These are phyloP conservation scores for Rhynchosporium secalis DNA, from an alignment of 2,329 filamentous ascomycete genomes.

Conservation along the genomic window DNA sequence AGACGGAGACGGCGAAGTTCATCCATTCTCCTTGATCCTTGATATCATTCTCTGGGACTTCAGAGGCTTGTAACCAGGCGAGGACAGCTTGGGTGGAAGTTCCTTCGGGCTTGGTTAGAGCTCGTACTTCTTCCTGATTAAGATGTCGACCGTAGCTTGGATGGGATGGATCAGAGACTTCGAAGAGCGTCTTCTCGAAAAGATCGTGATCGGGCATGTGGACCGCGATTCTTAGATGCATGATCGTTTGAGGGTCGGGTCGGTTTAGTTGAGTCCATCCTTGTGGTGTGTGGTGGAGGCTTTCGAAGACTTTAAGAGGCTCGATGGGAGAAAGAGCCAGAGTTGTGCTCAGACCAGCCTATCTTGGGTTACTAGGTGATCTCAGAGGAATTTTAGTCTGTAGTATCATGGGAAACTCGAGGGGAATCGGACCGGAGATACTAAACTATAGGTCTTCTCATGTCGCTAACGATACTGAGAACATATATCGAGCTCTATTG, in stretches of 20 bases:
- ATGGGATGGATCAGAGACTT: constrained; percentile 49
- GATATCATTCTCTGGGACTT: constrained; percentile 47
- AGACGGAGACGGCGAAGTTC: constrained; percentile 35
- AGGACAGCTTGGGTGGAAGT: constrained; percentile 53
- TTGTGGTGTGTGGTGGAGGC: constrained; percentile 27
- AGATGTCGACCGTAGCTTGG: constrained; percentile 55
- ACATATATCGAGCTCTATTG: too few species aligned
- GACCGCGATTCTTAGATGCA: constrained; percentile 37
- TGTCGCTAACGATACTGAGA: too few species aligned
- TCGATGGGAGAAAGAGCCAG: constrained; percentile 6
- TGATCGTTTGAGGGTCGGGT: constrained; percentile 23
- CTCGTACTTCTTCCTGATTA: constrained; percentile 48
- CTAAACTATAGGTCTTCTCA: too few species aligned
- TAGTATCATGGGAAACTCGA: too few species aligned
- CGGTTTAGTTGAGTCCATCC: constrained; percentile 31
- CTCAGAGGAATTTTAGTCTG: neutral
- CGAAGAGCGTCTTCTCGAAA: constrained; percentile 45
- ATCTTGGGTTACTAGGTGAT: neutral
- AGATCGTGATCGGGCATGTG: constrained; percentile 47
- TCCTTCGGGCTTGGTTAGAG: constrained; percentile 52
- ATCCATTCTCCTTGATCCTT: constrained; percentile 57
- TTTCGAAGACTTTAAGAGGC: constrained; percentile 30
- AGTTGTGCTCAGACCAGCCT: constrained; percentile 17
- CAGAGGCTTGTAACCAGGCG: constrained; percentile 55
- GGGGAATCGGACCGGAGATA: too few species aligned